Base-by-base conservation (phyloP, 371 early-diverging fungal genomes). In the Rhizopus delemar region DNA sequence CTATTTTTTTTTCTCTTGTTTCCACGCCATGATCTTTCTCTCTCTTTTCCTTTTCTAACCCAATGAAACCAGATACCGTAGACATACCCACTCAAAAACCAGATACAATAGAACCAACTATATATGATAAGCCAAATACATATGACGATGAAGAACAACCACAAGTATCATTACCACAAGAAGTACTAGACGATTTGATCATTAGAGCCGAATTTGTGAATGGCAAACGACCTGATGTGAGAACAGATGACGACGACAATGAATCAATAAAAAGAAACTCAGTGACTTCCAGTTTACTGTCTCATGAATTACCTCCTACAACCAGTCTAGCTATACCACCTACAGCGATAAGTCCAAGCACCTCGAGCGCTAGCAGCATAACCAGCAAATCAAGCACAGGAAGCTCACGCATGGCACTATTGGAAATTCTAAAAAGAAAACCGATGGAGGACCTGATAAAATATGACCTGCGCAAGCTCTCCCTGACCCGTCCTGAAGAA, bases 381-480 rank as follows among this genome's bases (percentile, higher is more conserved):
- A 56, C 29, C 9, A 52, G 33, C 9, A 60, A 57, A 22, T 22
- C 22, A 22, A 22, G 22, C 41, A 66, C 50, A 0, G 46, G 62
- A 28, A 57, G 57, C 3, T 54, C 43, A 5, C 56, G 61, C 8
- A 32, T 53, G 43, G 62, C 62, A 2, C 33, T 66, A 33, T 31
- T 62, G 15, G 57, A 66, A 46, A 58, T 62, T 1, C 48, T 68
- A 0, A 71, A 70, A 28, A 51, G 59, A 35, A 65, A 65, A 22
- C 65, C 62, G 8, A 60, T 52, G 46, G 68, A 70, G 32, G 68
- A 70, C 12, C 56, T 66, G 59, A 34, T 68, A 9, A 45, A 56
- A 5, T 77, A 63, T 49, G 78, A 77, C 13, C 15, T 77, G 8
- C 66, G 71, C 38, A 80, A 80, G 53, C 59, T 61, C 12, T 71